Conservation (phyloP, 805 yeast species). For the Suhomyces canberraensis region DNA sequence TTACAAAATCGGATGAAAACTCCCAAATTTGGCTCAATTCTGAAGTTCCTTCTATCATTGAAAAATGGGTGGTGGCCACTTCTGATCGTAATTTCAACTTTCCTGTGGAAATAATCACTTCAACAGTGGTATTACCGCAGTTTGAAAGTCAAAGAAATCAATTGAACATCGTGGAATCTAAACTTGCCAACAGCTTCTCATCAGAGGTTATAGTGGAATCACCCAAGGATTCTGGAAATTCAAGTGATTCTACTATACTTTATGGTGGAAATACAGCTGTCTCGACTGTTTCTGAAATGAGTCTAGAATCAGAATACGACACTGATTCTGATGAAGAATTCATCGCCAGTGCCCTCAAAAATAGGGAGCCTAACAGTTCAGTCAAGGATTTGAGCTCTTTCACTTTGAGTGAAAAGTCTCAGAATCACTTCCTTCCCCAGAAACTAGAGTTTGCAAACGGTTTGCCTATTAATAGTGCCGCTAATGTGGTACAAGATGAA, state of each 20-base stretch:
- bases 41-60: constrained; percentile 28
- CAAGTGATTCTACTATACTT: constrained; percentile 1
- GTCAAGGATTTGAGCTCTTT: no score
- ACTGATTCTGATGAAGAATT: constrained; percentile 15
- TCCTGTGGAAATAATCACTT: constrained; percentile 35
- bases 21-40: constrained; percentile 25
- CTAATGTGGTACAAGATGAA: not conserved
- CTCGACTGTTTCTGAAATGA: no score
- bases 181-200: not conserved
- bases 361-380: no score
- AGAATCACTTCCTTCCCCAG: no score
- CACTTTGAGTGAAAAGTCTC: no score
- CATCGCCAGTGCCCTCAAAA: not conserved
- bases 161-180: no score
- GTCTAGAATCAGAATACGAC: constrained; percentile 10
- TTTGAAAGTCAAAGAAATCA: not conserved
- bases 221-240: not conserved
- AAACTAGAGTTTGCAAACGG: not conserved
- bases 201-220: not conserved
- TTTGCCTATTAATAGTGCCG: no score
- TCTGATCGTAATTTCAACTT: constrained; percentile 30
- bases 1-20: constrained; percentile 2
- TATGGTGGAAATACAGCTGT: not conserved
- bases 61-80: constrained; percentile 43
- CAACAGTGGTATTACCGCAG: constrained; percentile 23